phyloP scores from a whole-genome alignment of 306 rosid species.

The Cyamopsis tetragonoloba region DNA sequence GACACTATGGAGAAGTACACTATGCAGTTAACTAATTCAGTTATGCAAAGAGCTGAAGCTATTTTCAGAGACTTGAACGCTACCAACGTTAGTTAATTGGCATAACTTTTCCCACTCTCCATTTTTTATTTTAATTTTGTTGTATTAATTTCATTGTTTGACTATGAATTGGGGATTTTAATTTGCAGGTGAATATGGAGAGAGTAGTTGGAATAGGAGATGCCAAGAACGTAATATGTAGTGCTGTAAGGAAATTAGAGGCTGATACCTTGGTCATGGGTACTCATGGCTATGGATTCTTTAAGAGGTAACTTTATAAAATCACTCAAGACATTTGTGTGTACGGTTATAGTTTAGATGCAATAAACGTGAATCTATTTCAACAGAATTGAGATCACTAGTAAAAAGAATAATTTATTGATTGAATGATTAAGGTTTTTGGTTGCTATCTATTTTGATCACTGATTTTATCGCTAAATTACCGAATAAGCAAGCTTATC shows the following conservation, averaged over 20 bases:
- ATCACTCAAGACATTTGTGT: no score
- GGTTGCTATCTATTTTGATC: no score
- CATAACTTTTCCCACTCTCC: not conserved
- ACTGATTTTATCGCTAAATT: no score
- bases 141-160: not conserved
- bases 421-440: no score
- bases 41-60: constrained; percentile 71
- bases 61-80: constrained; percentile 40
- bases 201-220: constrained; percentile 65
- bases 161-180: constrained; percentile 10
- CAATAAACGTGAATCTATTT: no score
- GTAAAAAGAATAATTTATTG: no score
- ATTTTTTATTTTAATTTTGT: not conserved
- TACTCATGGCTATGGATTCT: constrained; percentile 83
- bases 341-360: no score
- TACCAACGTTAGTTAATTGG: constrained; percentile 23
- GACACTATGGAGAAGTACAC: constrained; percentile 50
- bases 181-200: constrained; percentile 61
- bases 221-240: constrained; percentile 73
- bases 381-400: no score
- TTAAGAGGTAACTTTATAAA: constrained; percentile 58
- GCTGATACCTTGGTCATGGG: constrained; percentile 87
- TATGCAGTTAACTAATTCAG: constrained; percentile 49
- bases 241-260: constrained; percentile 49
- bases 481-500: no score